Evolutionary conservation across 1,284 basidiomycete genomes (phyloP).

Genomic region (Ceratobasidium sp.): DNA sequence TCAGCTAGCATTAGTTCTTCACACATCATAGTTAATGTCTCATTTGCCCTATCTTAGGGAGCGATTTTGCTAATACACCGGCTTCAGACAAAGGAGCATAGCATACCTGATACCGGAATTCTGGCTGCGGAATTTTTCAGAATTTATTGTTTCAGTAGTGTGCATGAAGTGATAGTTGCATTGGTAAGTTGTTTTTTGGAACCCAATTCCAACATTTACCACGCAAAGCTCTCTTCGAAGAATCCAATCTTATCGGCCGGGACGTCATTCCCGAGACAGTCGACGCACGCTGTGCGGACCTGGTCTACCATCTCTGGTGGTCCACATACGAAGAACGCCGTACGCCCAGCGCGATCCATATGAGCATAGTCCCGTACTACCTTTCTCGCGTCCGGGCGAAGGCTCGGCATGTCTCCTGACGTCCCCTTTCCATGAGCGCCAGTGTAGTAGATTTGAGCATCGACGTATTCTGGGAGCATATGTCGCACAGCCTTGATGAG

Average conservation of each 20-base stretch:
- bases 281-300: conserved; percentile 17
- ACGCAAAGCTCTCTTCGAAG: conserved; percentile 27
- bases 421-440: background rate
- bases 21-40: too few species aligned
- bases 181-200: too few species aligned
- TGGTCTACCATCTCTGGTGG: conserved; percentile 24
- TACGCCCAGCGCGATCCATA: background rate
- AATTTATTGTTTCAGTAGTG: too few species aligned
- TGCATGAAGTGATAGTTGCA: too few species aligned
- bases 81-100: too few species aligned
- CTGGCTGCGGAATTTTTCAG: too few species aligned
- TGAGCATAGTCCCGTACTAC: background rate
- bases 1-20: too few species aligned
- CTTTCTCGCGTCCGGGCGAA: background rate
- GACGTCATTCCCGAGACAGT: conserved; percentile 1
- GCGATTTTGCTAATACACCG: too few species aligned
- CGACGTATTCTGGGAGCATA: background rate
- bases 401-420: background rate
- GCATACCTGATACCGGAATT: too few species aligned
- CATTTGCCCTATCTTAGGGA: too few species aligned
- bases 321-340: conserved; percentile 31
- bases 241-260: conserved; percentile 17
- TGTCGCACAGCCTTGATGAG: conserved; percentile 2
- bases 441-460: conserved; percentile 17
- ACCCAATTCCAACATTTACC: background rate